Evolutionary conservation across 1,284 basidiomycete genomes (phyloP).

Genomic region (Malassezia sp.): DNA sequence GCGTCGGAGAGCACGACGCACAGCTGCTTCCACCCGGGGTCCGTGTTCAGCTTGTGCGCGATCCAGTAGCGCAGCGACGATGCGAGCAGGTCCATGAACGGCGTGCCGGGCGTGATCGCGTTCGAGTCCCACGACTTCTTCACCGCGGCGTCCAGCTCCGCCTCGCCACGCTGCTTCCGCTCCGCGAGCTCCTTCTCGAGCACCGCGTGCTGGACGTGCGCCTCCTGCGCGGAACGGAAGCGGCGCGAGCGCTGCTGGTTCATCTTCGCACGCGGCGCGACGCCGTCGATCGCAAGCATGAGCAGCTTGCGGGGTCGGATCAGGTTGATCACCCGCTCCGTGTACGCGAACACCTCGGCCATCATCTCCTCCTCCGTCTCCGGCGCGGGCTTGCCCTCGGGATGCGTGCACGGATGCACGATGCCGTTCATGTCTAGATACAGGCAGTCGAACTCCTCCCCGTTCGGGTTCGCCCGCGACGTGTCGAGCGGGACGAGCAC

Average conservation of each 20-base stretch:
- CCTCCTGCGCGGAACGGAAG: constrained; percentile 88
- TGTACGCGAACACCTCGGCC: constrained; percentile 92
- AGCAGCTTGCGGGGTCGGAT: constrained; percentile 82
- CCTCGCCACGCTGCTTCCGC: constrained; percentile 83
- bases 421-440: constrained; percentile 57
- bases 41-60: constrained; percentile 81
- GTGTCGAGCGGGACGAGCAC: constrained; percentile 73
- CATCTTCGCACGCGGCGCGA: constrained; percentile 97
- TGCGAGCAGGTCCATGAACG: constrained; percentile 92
- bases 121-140: constrained; percentile 93
- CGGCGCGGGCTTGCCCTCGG: constrained; percentile 78
- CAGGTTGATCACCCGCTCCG: constrained; percentile 95
- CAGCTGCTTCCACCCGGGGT: constrained; percentile 74
- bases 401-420: constrained; percentile 96
- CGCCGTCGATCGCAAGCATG: constrained; percentile 98
- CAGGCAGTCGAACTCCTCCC: constrained; percentile 84
- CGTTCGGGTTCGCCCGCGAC: constrained; percentile 81
- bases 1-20: constrained; percentile 94
- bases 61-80: constrained; percentile 89
- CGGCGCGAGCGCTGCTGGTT: constrained; percentile 94
- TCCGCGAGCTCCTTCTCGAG: constrained; percentile 65
- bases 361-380: constrained; percentile 99
- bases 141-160: constrained; percentile 67
- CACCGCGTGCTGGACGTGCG: constrained; percentile 81
- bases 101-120: constrained; percentile 93